Percentiles rank a stretch among this genome's conserved stretches.
Conservation (phyloP, 2,329 filamentous ascomycete species). For the Colletotrichum salicis region DNA sequence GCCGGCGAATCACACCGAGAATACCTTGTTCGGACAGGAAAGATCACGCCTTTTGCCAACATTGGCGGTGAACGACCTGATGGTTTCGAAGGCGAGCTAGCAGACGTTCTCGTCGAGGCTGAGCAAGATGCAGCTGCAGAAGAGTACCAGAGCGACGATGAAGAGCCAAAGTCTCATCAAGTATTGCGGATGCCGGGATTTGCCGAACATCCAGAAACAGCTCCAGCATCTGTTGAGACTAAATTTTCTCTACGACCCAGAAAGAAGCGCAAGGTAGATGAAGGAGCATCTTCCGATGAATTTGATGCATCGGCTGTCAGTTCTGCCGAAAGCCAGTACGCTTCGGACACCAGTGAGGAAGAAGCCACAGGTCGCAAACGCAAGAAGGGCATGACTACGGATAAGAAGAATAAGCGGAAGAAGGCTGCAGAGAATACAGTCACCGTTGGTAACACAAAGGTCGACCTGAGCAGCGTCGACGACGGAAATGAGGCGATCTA, state of each 20-base stretch:
- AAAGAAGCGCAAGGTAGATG: conserved; percentile 61
- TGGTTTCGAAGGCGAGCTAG: conserved; percentile 74
- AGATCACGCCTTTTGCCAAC: conserved; percentile 95
- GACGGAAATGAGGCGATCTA: conserved; percentile 90
- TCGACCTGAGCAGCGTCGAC: conserved; percentile 73
- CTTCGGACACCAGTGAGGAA: conserved; percentile 50
- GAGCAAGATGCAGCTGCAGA: conserved; percentile 76
- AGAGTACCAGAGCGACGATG: conserved; percentile 52
- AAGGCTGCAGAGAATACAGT: conserved; percentile 41
- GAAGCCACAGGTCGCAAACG: conserved; percentile 52
- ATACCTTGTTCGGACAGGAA: conserved; percentile 93
- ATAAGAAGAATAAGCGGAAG: conserved; percentile 34
- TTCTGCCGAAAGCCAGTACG: conserved; percentile 38
- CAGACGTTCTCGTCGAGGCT: conserved; percentile 82
- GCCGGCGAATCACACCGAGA: conserved; percentile 87
- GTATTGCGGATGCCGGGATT: conserved; percentile 80
- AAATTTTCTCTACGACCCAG: conserved; percentile 70
- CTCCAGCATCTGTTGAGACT: conserved; percentile 49
- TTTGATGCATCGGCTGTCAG: conserved; percentile 50
- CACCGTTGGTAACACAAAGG: conserved; percentile 47
- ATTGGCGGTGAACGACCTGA: conserved; percentile 72
- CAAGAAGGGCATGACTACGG: conserved; percentile 58
- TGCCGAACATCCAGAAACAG: conserved; percentile 58
- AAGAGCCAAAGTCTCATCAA: conserved; percentile 74
- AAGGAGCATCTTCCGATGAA: conserved; percentile 55